Conservation (phyloP, 2,329 filamentous ascomycete species). For the Talaromyces sp. region DNA sequence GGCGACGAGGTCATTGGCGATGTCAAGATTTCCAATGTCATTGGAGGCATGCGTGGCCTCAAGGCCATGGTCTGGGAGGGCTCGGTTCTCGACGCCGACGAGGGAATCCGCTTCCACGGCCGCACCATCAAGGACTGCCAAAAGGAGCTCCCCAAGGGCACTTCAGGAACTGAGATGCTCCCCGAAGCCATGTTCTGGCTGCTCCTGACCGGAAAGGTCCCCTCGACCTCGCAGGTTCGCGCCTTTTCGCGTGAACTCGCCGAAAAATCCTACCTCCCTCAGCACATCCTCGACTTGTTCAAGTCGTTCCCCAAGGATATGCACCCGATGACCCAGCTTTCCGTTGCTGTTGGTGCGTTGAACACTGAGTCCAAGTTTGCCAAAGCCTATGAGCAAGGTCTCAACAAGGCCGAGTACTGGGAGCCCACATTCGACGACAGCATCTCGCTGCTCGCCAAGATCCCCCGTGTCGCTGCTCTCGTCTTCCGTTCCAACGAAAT, state of each 20-base stretch:
- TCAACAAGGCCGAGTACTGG: slow-evolving; percentile 98
- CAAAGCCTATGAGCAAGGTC: slow-evolving; percentile 81
- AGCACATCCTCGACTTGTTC: slow-evolving; percentile 80
- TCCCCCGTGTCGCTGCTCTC: slow-evolving; percentile 92
- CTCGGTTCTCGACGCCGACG: slow-evolving; percentile 90
- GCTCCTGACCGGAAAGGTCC: slow-evolving; percentile 86
- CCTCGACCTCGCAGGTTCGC: slow-evolving; percentile 74
- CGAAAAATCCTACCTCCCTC: slow-evolving; percentile 74
- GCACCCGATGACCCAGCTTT: slow-evolving; percentile 97
- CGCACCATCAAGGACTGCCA: slow-evolving; percentile 98
- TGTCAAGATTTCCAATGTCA: slow-evolving; percentile 86
- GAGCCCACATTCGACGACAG: slow-evolving; percentile 95
- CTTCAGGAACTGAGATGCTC: slow-evolving; percentile 85
- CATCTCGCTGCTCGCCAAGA: slow-evolving; percentile 89
- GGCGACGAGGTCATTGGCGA: slow-evolving; percentile 79
- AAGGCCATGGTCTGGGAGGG: slow-evolving; percentile 99
- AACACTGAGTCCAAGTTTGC: slow-evolving; percentile 94
- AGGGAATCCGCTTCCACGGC: slow-evolving; percentile 97
- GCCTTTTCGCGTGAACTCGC: slow-evolving; percentile 79
- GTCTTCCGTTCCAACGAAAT: slow-evolving; percentile 85
- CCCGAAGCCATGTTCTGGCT: slow-evolving; percentile 99
- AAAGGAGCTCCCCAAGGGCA: slow-evolving; percentile 85
- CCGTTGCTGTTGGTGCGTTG: slow-evolving; percentile 89
- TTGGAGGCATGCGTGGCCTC: slow-evolving; percentile 94
- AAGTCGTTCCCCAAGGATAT: slow-evolving; percentile 83